A percentile compares a stretch with the other conserved stretches of the same genome.
Conservation (phyloP, 768 basidiomycete genomes). For the Galerina marginata region DNA sequence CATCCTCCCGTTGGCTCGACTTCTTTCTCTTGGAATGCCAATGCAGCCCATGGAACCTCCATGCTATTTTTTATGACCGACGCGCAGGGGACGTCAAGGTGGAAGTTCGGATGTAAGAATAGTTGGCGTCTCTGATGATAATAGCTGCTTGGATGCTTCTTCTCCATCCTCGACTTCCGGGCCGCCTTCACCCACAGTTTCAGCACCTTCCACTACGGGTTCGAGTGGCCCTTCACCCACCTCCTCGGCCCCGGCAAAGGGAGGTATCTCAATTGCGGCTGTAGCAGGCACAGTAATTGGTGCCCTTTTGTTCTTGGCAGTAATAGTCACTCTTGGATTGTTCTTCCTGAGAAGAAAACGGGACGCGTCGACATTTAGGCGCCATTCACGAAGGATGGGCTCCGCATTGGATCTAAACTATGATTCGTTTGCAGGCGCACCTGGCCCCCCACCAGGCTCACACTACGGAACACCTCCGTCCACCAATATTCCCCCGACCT, state of each 20-base stretch:
- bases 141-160: conserved; percentile 52
- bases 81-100: conserved; percentile 51
- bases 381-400: conserved; percentile 36
- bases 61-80: conserved; percentile 65
- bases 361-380: conserved; percentile 22
- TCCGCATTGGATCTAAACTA: conserved; percentile 47
- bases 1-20: conserved; percentile 42
- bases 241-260: conserved; percentile 17
- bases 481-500: conserved; percentile 1
- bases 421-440: conserved; percentile 27
- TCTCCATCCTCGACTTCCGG: conserved; percentile 58
- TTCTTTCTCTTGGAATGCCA: conserved; percentile 58
- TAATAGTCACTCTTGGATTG: conserved; percentile 52
- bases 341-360: conserved; percentile 52
- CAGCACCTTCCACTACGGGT: conserved; percentile 22
- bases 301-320: conserved; percentile 57
- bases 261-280: conserved; percentile 44
- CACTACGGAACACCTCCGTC: conserved; percentile 20
- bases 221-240: conserved; percentile 1
- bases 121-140: conserved; percentile 53
- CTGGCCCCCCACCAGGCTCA: conserved; percentile 7
- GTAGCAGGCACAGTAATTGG: conserved; percentile 61
- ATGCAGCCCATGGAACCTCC: conserved; percentile 62
- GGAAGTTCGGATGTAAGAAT: conserved; percentile 60
- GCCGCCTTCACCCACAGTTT: conserved; percentile 29